A percentile compares a stretch with the other conserved stretches of the same genome.
These are phyloP conservation scores for Irpex sp. DNA, from an alignment of 1,284 basidiomycete species.

Conservation along the genomic window DNA sequence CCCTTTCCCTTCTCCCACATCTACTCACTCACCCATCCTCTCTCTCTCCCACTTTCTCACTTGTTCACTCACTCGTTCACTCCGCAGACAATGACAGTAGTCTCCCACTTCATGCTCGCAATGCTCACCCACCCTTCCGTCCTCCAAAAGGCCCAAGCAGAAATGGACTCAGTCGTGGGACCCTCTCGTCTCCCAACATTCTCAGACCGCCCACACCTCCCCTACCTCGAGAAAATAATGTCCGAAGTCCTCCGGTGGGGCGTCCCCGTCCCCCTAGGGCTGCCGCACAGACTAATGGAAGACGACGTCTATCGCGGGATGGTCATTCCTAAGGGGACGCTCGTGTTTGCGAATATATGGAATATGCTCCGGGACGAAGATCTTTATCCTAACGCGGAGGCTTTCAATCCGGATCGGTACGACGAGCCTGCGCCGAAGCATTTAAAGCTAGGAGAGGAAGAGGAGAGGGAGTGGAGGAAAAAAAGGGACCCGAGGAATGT, in stretches of 20 bases:
- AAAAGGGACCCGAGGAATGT: conserved; percentile 30
- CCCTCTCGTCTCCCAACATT: conserved; percentile 39
- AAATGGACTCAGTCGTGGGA: conserved; percentile 41
- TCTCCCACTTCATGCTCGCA: conserved; percentile 38
- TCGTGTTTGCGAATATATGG: conserved; percentile 36
- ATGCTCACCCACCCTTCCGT: conserved; percentile 43
- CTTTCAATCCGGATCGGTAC: conserved; percentile 36
- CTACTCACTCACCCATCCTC: no score
- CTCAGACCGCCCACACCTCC: conserved; percentile 37
- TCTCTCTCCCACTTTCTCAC: no score
- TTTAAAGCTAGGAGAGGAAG: neutral
- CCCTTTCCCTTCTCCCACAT: no score
- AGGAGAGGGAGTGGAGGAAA: conserved; percentile 1
- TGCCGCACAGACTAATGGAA: conserved; percentile 32
- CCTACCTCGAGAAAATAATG: conserved; percentile 43
- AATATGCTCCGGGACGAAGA: conserved; percentile 36
- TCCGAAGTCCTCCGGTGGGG: conserved; percentile 38
- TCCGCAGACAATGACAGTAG: conserved; percentile 34
- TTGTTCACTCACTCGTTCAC: neutral
- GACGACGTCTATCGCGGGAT: conserved; percentile 33
- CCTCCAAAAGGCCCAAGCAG: conserved; percentile 38
- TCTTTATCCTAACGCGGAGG: conserved; percentile 34
- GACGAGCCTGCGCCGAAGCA: conserved; percentile 16
- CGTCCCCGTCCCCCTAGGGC: conserved; percentile 30
- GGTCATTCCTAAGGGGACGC: conserved; percentile 32